phyloP scores from a whole-genome alignment of 2,329 filamentous ascomycete species.

The Talaromyces sp. region DNA sequence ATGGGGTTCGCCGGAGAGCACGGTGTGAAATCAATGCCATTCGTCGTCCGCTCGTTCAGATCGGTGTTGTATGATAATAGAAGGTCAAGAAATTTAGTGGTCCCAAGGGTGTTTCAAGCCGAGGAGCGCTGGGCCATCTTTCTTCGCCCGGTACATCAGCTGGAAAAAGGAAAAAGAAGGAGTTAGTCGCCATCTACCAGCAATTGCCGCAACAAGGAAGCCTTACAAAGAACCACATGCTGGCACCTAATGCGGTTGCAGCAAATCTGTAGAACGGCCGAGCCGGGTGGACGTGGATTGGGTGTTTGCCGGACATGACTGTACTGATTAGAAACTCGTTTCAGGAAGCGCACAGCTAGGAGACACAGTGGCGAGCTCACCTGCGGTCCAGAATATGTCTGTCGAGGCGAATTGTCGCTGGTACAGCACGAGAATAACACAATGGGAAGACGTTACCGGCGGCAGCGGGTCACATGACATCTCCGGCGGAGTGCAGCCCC shows the following conservation, averaged over 20 bases:
- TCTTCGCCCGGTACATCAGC: slow-evolving; percentile 94
- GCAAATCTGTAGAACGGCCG: slow-evolving; percentile 74
- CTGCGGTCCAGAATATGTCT: slow-evolving; percentile 1
- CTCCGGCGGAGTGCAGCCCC: background rate
- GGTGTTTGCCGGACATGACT: slow-evolving; percentile 39
- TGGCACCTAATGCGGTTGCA: slow-evolving; percentile 80
- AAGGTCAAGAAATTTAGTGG: slow-evolving; percentile 51
- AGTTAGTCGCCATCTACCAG: background rate
- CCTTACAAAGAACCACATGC: slow-evolving; percentile 99
- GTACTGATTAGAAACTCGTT: background rate
- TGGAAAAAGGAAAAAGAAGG: slow-evolving; percentile 32
- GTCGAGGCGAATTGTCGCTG: slow-evolving; percentile 8
- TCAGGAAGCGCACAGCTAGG: background rate
- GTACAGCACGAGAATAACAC: slow-evolving; percentile 5
- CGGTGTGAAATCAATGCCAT: background rate
- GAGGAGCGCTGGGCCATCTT: slow-evolving; percentile 85
- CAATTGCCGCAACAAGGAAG: background rate
- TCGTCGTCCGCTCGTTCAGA: background rate
- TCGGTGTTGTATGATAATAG: background rate
- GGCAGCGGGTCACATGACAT: background rate
- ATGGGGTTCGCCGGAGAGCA: background rate
- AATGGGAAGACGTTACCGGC: background rate
- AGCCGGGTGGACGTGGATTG: slow-evolving; percentile 50
- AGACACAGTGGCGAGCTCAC: background rate
- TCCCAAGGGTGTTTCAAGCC: slow-evolving; percentile 98